phyloP scores from a whole-genome alignment of 352 stramenopile genomes.

The Phytophthora uliginosa region DNA sequence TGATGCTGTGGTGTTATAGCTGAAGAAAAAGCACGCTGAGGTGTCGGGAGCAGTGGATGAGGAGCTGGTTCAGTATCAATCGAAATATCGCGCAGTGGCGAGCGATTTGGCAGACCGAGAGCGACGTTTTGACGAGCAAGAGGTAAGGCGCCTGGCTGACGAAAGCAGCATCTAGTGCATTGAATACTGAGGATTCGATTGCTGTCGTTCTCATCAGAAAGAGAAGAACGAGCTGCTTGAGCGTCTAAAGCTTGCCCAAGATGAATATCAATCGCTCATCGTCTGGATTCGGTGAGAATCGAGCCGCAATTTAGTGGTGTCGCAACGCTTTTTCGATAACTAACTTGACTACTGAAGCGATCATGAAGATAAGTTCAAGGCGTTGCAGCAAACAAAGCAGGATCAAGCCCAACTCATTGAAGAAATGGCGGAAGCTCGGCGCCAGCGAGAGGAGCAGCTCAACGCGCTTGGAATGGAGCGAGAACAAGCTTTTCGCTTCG shows the following conservation, averaged over 20 bases:
- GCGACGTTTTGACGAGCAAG: constrained; percentile 20
- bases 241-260: constrained; percentile 38
- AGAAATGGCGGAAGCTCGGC: constrained; percentile 36
- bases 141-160: constrained; percentile 15
- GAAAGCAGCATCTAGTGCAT: neutral
- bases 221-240: constrained; percentile 38
- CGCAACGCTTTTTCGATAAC: neutral
- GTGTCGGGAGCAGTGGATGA: constrained; percentile 27
- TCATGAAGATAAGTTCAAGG: constrained; percentile 51
- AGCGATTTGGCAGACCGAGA: constrained; percentile 41
- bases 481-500: constrained; percentile 31
- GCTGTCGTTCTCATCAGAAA: constrained; percentile 8
- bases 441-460: constrained; percentile 40
- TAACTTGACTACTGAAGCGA: constrained; percentile 35
- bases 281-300: constrained; percentile 38
- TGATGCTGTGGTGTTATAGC: constrained; percentile 17
- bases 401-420: constrained; percentile 57
- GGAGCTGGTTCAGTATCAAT: constrained; percentile 34
- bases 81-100: constrained; percentile 28
- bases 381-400: constrained; percentile 36
- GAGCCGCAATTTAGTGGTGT: neutral
- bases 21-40: constrained; percentile 31
- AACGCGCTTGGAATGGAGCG: constrained; percentile 24
- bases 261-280: constrained; percentile 48
- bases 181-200: neutral